These are phyloP conservation scores for Aspergillus saccharolyticus DNA, from an alignment of 495 filamentous ascomycete species.

Conservation along the genomic window DNA sequence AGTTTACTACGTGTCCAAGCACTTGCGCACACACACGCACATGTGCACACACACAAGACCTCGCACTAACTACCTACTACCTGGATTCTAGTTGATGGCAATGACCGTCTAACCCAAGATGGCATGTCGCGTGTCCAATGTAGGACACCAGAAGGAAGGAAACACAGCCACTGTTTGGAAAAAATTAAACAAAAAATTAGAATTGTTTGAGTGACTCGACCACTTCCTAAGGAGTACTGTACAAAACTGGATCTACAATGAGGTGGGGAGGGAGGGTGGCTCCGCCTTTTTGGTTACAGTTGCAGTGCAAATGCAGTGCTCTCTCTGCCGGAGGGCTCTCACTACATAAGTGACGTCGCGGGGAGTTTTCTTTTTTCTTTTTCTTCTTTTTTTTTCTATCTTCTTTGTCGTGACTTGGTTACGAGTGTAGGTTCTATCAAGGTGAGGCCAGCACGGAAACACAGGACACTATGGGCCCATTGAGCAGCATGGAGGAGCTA, in stretches of 20 bases:
- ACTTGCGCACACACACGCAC: too few species aligned
- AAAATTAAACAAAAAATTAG: too few species aligned
- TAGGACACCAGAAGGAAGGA: not conserved
- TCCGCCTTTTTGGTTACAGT: constrained; percentile 4
- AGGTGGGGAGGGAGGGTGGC: not conserved
- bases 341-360: constrained; percentile 13
- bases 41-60: too few species aligned
- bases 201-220: too few species aligned
- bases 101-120: not conserved
- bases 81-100: not conserved
- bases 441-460: not conserved
- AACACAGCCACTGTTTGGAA: not conserved
- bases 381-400: not conserved
- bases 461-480: not conserved
- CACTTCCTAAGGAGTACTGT: not conserved
- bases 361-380: constrained; percentile 8
- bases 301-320: not conserved
- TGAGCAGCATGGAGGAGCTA: not conserved
- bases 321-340: not conserved
- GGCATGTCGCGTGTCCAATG: constrained; percentile 7
- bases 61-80: too few species aligned
- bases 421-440: not conserved
- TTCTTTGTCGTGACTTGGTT: not conserved
- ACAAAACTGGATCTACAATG: not conserved
- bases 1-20: too few species aligned